Conservation (phyloP, 441 rosid species). For the Geranium incanum region DNA sequence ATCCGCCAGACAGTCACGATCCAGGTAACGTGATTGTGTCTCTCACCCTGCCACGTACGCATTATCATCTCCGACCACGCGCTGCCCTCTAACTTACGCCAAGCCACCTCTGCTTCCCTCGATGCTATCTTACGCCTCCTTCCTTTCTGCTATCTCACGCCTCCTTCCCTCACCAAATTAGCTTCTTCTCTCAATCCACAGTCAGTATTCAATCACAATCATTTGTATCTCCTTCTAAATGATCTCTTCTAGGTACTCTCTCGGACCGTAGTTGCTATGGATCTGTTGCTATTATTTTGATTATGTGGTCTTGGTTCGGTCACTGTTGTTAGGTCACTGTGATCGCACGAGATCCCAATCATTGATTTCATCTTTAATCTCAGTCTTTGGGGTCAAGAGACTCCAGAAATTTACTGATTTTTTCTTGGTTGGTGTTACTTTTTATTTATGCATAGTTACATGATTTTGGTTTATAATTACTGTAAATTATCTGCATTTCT, state of each 20-base stretch:
- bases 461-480: too few species aligned
- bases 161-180: background rate
- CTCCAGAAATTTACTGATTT: background rate
- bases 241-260: background rate
- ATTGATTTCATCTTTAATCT: background rate
- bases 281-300: background rate
- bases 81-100: constrained; percentile 2
- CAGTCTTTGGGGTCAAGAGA: too few species aligned
- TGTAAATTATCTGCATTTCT: too few species aligned
- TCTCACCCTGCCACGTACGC: background rate
- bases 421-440: background rate
- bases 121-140: background rate
- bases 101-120: background rate
- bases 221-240: background rate
- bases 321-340: background rate
- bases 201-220: background rate
- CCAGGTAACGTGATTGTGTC: background rate
- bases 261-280: background rate
- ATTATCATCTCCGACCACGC: background rate
- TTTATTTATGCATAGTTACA: background rate
- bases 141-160: background rate
- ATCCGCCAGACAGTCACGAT: background rate
- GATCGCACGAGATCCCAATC: background rate
- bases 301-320: background rate
- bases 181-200: background rate